A percentile compares a stretch with the other conserved stretches of the same genome.
Conservation (phyloP, 2,329 filamentous ascomycete genomes). For the Neonectria hederae region DNA sequence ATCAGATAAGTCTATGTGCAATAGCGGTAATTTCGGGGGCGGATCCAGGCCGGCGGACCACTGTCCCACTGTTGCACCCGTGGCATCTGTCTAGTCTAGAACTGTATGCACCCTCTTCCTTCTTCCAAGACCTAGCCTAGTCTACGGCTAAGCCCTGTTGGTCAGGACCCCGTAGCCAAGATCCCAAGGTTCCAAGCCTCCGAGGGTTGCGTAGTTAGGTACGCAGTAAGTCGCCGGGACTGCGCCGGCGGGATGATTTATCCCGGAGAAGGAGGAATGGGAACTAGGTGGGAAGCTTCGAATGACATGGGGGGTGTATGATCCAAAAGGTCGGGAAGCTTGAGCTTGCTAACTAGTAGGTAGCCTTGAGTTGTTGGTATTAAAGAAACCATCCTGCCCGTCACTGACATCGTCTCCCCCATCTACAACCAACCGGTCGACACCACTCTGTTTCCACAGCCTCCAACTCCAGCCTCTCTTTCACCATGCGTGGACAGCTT, state of each 20-base stretch:
- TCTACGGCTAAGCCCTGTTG: background rate
- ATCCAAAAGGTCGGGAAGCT: background rate
- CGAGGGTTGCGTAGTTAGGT: background rate
- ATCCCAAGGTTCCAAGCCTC: background rate
- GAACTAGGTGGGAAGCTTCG: background rate
- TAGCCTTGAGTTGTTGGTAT: background rate
- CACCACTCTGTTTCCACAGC: constrained; percentile 1
- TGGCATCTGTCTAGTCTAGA: constrained; percentile 13
- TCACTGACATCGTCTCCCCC: background rate
- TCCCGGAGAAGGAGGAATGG: background rate
- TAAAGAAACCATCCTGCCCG: constrained; percentile 11
- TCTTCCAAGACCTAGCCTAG: background rate
- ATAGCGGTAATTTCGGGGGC: constrained; percentile 36
- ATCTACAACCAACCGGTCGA: background rate
- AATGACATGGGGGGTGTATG: background rate
- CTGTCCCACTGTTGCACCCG: constrained; percentile 27
- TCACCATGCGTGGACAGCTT: constrained; percentile 38
- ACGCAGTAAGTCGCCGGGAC: background rate
- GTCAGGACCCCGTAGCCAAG: background rate
- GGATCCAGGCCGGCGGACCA: constrained; percentile 29
- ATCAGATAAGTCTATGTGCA: constrained; percentile 37
- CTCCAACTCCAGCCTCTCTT: constrained; percentile 17
- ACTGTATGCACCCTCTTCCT: constrained; percentile 4
- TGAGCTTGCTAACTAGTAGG: background rate
- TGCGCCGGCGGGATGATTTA: constrained; percentile 14